phyloP scores from a whole-genome alignment of 768 basidiomycete genomes.

The Xerocomus brunneocitrinus region DNA sequence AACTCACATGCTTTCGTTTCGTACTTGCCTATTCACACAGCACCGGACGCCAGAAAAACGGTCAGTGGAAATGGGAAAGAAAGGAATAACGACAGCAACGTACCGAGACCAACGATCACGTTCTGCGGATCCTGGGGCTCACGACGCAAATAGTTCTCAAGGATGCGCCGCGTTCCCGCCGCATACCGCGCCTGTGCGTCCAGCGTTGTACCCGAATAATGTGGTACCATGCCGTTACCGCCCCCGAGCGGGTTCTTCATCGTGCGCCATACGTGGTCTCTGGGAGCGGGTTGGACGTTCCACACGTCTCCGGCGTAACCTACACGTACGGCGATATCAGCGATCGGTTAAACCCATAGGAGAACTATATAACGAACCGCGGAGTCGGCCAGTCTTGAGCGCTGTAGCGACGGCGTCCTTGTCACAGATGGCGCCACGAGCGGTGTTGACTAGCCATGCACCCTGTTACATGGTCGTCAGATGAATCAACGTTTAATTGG shows the following conservation, averaged over 20 bases:
- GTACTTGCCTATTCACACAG: constrained; percentile 35
- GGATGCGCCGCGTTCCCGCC: constrained; percentile 59
- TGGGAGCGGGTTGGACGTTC: constrained; percentile 83
- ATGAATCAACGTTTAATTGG: neutral
- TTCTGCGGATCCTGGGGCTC: constrained; percentile 72
- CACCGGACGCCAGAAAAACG: neutral
- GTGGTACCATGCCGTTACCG: constrained; percentile 86
- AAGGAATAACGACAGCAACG: neutral
- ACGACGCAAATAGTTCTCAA: constrained; percentile 61
- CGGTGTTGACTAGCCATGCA: constrained; percentile 91
- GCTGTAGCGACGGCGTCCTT: constrained; percentile 74
- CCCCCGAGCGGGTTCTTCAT: constrained; percentile 75
- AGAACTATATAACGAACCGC: constrained; percentile 33
- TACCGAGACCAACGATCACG: constrained; percentile 66
- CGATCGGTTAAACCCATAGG: neutral
- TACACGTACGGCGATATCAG: neutral
- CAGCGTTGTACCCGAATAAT: constrained; percentile 82
- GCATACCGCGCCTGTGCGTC: constrained; percentile 88
- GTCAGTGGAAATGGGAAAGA: neutral
- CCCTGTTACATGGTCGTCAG: constrained; percentile 41
- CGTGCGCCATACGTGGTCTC: constrained; percentile 80
- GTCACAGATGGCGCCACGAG: constrained; percentile 85
- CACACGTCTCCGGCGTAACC: constrained; percentile 60
- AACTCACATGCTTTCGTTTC: constrained; percentile 40
- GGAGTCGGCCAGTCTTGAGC: constrained; percentile 68